Evolutionary conservation across 805 yeast genomes (phyloP).

Genomic region (Saccharomyces kudriavzevii): DNA sequence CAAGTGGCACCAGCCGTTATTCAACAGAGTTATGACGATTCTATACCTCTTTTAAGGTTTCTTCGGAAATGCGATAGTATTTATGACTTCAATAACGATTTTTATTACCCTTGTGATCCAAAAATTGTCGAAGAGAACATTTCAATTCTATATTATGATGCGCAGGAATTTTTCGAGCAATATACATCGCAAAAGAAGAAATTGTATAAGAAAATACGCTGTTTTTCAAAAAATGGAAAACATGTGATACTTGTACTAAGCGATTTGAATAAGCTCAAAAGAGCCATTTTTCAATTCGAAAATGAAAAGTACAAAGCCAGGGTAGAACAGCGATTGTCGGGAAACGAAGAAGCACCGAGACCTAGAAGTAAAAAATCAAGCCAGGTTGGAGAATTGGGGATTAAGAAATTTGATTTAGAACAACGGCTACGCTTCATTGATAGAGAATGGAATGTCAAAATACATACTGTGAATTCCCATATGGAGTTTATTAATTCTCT

Average conservation of each 20-base stretch:
- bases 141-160: conserved; percentile 39
- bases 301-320: conserved; percentile 38
- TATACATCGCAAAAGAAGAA: conserved; percentile 25
- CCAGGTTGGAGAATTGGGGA: conserved; percentile 9
- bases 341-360: conserved; percentile 3
- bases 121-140: conserved; percentile 38
- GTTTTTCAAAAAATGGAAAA: conserved; percentile 19
- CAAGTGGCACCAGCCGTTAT: conserved; percentile 20
- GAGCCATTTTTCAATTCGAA: conserved; percentile 37
- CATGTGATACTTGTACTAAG: conserved; percentile 39
- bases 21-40: conserved; percentile 16
- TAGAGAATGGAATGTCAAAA: conserved; percentile 39
- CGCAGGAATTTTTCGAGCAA: conserved; percentile 36
- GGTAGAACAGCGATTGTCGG: conserved; percentile 28
- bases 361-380: conserved; percentile 9
- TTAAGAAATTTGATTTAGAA: conserved; percentile 31
- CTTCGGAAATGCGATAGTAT: conserved; percentile 40
- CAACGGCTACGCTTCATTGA: conserved; percentile 38
- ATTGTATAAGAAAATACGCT: conserved; percentile 18
- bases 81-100: conserved; percentile 42
- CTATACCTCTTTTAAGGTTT: conserved; percentile 44
- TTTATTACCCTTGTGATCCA: conserved; percentile 46
- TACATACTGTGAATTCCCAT: conserved; percentile 37
- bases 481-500: conserved; percentile 45
- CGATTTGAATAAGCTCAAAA: conserved; percentile 41